Evolutionary conservation across 2,329 filamentous ascomycete genomes (phyloP), one percentile per base, ranked within the genome.

Genomic region (Cladobotryum protrusum): DNA sequence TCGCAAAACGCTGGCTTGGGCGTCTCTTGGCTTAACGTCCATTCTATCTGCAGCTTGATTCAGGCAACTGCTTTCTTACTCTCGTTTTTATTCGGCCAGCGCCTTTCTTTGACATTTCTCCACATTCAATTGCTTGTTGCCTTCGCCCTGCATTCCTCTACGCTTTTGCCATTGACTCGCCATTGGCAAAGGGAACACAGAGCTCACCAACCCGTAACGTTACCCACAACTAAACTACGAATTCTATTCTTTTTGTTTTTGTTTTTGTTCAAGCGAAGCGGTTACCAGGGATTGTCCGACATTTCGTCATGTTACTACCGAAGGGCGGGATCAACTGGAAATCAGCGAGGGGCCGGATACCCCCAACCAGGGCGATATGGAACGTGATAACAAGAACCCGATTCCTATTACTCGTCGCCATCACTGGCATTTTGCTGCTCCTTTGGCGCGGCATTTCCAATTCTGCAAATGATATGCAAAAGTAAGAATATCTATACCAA

Each of bases 241-340:
- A 41, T 19, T 19, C n/a, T 37, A n/a, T 17, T 19, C 17, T 12
- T 41, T 13, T 40, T 41, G 17, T 39, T 9, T 39, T 18, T 39
- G n/a, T 29, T 18, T n/a, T 18, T 39, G 36, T 39, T 39, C n/a
- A 18, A 39, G 36, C 37, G 37, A 45, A 35, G n/a, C n/a, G 19
- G 41, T 20, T 13, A 45, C 24, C 14, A 18, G 34, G 4, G 8
- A 15, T 34, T 13, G 15, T 50, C 45, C 41, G 50, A 53, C 64
- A 64, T 61, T 64, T 66, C 64, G 75, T 58, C 55, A 96, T 96
- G 91, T 82, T 96, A 74, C 82, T 95, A 61, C 87, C 89, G 57
- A 95, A 95, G 72, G 87, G 87, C 68, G 88, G 89, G 67, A 79
- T 92, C 64, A 90, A 83, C 68, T 97, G 92, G 91, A 96, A 95